Percentiles rank a stretch among this genome's conserved stretches.
These are phyloP conservation scores for Purpureocillium takamizusanense DNA, from an alignment of 2,329 filamentous ascomycete species.

Conservation along the genomic window DNA sequence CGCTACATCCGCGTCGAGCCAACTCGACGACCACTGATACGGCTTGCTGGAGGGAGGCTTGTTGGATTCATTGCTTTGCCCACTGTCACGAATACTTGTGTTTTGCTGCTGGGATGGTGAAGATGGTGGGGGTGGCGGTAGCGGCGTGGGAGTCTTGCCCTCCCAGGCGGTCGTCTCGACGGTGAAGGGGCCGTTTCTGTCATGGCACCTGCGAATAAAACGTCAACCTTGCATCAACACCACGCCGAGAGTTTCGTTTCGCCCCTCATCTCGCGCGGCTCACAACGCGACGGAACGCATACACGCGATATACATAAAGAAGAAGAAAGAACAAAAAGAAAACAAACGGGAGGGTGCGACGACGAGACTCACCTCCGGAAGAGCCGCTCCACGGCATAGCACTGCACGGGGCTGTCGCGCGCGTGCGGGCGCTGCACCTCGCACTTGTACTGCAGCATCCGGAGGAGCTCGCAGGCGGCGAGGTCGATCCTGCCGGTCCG, in stretches of 20 bases:
- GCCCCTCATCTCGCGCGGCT: neutral
- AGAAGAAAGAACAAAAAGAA: too few relatives aligned
- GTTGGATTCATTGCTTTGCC: slow-evolving; percentile 5
- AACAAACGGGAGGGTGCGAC: too few relatives aligned
- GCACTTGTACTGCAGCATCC: slow-evolving; percentile 54
- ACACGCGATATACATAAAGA: too few relatives aligned
- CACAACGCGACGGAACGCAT: slow-evolving; percentile 2
- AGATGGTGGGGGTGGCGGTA: slow-evolving; percentile 3
- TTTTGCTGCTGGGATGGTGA: neutral
- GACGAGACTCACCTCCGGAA: slow-evolving; percentile 46
- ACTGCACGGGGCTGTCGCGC: slow-evolving; percentile 38
- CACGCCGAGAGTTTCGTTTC: slow-evolving; percentile 1
- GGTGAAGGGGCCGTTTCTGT: slow-evolving; percentile 47
- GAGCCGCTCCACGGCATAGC: slow-evolving; percentile 48
- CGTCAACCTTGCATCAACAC: slow-evolving; percentile 3
- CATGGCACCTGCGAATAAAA: slow-evolving; percentile 39
- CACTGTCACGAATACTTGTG: slow-evolving; percentile 4
- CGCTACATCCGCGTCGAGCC: slow-evolving; percentile 22
- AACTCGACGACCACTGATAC: slow-evolving; percentile 24
- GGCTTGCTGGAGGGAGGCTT: slow-evolving; percentile 14
- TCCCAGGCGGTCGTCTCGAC: slow-evolving; percentile 60
- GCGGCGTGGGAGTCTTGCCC: slow-evolving; percentile 17
- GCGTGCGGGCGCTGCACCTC: slow-evolving; percentile 38
- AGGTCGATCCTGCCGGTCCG: slow-evolving; percentile 40
- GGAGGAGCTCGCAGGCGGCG: slow-evolving; percentile 44